These are phyloP conservation scores for Beta macrorhiza DNA, from an alignment of 179 eudicot species.

Conservation along the genomic window DNA sequence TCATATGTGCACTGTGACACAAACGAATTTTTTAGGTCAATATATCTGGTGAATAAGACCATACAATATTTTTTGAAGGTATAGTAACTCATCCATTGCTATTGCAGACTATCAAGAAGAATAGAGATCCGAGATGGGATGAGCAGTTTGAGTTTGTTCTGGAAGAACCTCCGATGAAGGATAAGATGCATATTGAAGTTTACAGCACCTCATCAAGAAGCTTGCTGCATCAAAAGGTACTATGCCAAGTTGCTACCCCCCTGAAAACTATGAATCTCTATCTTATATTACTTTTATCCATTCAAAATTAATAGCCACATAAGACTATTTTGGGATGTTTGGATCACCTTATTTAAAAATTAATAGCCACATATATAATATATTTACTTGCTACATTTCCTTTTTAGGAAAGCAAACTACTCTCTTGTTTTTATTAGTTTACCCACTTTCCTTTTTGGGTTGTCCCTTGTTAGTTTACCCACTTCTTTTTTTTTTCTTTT, in stretches of 20 bases:
- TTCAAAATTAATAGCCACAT: background rate
- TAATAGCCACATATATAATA: too few species aligned
- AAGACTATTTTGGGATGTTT: background rate
- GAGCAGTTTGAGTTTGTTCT: conserved; percentile 60
- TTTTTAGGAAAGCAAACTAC: too few species aligned
- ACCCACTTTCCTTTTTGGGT: too few species aligned
- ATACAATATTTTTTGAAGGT: background rate
- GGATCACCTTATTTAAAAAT: background rate
- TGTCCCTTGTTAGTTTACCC: too few species aligned
- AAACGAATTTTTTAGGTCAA: background rate
- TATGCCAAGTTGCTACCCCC: too few species aligned
- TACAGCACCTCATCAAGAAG: conserved; percentile 59
- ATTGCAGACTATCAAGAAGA: conserved; percentile 64
- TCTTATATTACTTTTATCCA: background rate
- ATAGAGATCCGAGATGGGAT: conserved; percentile 83
- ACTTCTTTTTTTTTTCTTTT: too few species aligned
- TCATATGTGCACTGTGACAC: background rate
- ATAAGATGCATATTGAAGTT: conserved; percentile 69
- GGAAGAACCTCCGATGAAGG: conserved; percentile 69
- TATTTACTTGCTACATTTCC: too few species aligned
- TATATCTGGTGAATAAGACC: background rate
- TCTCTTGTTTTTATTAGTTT: too few species aligned
- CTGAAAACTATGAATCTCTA: background rate
- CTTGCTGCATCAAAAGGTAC: conserved; percentile 74
- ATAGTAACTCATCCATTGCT: background rate